Conservation (phyloP, 2,329 filamentous ascomycete genomes). For the Fusarium caatingaense region DNA sequence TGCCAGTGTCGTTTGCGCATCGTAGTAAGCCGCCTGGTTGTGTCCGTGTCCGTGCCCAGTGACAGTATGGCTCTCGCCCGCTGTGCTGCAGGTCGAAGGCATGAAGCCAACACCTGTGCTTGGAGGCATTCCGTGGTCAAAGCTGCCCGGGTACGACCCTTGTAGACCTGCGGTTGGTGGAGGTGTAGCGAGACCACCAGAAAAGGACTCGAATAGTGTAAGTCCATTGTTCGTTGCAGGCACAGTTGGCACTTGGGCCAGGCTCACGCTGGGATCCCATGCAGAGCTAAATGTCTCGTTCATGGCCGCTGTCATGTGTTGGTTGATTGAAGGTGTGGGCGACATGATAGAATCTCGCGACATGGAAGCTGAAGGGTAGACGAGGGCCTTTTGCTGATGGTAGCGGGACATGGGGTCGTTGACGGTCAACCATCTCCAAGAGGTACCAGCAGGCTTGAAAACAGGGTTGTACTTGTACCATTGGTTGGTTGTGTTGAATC, state of each 20-base stretch:
- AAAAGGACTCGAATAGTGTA: conserved; percentile 62
- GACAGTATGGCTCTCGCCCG: conserved; percentile 42
- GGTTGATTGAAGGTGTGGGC: conserved; percentile 61
- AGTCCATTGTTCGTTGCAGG: conserved; percentile 51
- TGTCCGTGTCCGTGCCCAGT: conserved; percentile 38
- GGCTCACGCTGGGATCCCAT: conserved; percentile 56
- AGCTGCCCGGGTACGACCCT: conserved; percentile 59
- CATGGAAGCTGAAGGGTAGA: conserved; percentile 51
- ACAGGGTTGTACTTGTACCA: conserved; percentile 62
- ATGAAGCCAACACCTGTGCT: conserved; percentile 49
- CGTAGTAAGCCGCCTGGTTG: conserved; percentile 48
- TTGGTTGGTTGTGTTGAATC: conserved; percentile 66
- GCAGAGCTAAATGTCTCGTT: conserved; percentile 65
- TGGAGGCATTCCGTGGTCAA: conserved; percentile 54
- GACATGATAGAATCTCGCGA: conserved; percentile 63
- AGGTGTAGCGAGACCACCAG: conserved; percentile 66
- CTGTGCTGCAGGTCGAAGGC: conserved; percentile 45
- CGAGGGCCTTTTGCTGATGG: conserved; percentile 63
- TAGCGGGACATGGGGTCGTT: conserved; percentile 69
- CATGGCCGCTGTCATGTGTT: conserved; percentile 66
- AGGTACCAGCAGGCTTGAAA: conserved; percentile 65
- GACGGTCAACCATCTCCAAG: conserved; percentile 71
- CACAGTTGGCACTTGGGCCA: conserved; percentile 51
- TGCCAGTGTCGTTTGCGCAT: conserved; percentile 47
- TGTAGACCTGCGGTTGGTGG: conserved; percentile 65